Evolutionary conservation across 192 early-diverging fungal genomes (phyloP).

Genomic region (Funneliformis mosseae): DNA sequence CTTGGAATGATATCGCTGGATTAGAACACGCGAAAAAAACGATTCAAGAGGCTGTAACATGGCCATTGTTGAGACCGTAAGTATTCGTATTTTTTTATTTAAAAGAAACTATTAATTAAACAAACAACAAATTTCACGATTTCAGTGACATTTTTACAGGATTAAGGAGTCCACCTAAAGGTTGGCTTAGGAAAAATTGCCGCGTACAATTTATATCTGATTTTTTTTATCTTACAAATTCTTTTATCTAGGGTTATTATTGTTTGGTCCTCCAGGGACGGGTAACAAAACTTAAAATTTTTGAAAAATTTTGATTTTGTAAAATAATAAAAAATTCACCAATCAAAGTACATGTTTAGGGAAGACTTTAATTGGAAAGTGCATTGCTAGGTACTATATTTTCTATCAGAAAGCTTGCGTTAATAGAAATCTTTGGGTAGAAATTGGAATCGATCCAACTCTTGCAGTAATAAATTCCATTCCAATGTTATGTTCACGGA

Average conservation of each 20-base stretch:
- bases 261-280: constrained; percentile 91
- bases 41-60: constrained; percentile 79
- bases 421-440: too few relatives aligned
- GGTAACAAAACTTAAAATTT: constrained; percentile 36
- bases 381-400: constrained; percentile 65
- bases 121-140: not conserved
- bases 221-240: not conserved
- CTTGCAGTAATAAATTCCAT: too few relatives aligned
- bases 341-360: constrained; percentile 34
- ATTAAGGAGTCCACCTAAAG: constrained; percentile 79
- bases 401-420: not conserved
- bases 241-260: constrained; percentile 55
- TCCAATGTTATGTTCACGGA: too few relatives aligned
- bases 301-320: constrained; percentile 9
- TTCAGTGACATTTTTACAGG: constrained; percentile 84
- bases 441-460: too few relatives aligned
- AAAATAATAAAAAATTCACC: not conserved
- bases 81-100: not conserved
- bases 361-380: constrained; percentile 89
- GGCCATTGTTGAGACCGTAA: constrained; percentile 65
- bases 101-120: not conserved
- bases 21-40: constrained; percentile 80
- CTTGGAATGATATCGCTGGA: constrained; percentile 88
- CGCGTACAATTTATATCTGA: not conserved
- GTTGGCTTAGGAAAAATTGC: constrained; percentile 21